phyloP scores from a whole-genome alignment of 208 protist genomes.

The Acanthamoeba healyi region DNA sequence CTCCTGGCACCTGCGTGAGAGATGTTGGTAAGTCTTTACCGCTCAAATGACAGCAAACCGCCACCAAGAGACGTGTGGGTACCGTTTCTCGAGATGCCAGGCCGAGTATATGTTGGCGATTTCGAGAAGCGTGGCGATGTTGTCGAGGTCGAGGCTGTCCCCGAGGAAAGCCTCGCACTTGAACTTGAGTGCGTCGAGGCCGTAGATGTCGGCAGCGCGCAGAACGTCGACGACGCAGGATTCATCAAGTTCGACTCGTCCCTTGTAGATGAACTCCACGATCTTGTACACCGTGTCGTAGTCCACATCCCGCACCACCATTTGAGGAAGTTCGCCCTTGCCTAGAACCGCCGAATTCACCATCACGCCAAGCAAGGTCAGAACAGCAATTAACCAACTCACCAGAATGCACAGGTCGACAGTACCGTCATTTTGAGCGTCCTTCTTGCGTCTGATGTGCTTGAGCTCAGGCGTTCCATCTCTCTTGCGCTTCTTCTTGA shows the following conservation, averaged over 20 bases:
- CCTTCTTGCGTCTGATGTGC: neutral
- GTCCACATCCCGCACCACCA: slow-evolving; percentile 19
- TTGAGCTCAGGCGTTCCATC: neutral
- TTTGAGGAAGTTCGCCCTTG: neutral
- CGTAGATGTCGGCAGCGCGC: slow-evolving; percentile 21
- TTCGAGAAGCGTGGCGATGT: slow-evolving; percentile 11
- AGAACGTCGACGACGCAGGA: neutral
- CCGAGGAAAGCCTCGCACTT: slow-evolving; percentile 24
- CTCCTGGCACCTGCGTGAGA: neutral
- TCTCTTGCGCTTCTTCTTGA: slow-evolving; percentile 27
- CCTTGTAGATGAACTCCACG: slow-evolving; percentile 45
- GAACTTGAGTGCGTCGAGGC: neutral
- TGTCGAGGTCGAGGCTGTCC: slow-evolving; percentile 24
- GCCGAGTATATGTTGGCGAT: slow-evolving; percentile 38
- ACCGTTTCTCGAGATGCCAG: slow-evolving; percentile 26
- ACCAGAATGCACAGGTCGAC: too few relatives aligned
- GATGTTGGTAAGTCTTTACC: too few relatives aligned
- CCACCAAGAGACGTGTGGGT: neutral
- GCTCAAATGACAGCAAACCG: too few relatives aligned
- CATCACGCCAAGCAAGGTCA: neutral
- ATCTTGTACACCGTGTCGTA: slow-evolving; percentile 31
- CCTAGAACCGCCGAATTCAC: neutral
- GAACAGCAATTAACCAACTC: neutral
- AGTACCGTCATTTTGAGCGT: neutral
- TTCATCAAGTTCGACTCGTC: neutral